Base-by-base conservation (phyloP, 306 rosid genomes). In the Glycine latifolia region DNA sequence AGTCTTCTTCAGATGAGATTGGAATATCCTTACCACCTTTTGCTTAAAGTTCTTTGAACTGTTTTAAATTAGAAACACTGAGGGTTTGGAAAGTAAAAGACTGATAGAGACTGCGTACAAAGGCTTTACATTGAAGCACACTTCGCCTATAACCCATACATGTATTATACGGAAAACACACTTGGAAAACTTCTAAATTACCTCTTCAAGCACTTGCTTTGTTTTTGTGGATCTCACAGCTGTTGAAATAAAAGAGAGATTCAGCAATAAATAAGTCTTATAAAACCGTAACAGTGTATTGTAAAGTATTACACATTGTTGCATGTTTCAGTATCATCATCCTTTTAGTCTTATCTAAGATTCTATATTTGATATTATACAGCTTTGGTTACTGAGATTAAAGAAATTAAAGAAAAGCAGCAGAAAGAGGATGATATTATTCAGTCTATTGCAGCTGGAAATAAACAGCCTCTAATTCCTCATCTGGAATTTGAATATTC, bases 311-410 rank as follows among this genome's bases (percentile, higher is more conserved):
- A 39, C 52, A 48, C 31, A 65, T 63, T 31, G 13, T 53, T 67
- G 12, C 54, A 48, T 33, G 10, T 67, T 71, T 72, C 43, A 14
- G 43, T 78, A 8, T 39, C 59, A 63, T 81, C 73, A 62, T 67
- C 46, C 17, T 74, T 65, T 41, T 87, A 39, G 50, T 68, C 66
- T 33, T 73, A 76, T 77, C 58, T 78, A 67, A 82, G 80, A 73
- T 53, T 82, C 44, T 52, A 4, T 76, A 61, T 73, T 60, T 50
- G 75, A 75, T 69, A 81, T 81, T 74, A n/a, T 66, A 71, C 91
- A 96, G 99, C 90, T 76, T 87, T 96, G 90, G 92, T 93, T 79
- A 79, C 94, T 61, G 99, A 93, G 87, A 96, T 96, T 84, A 96
- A 90, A 88, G 99, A 93, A 80, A 79, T 87, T 76, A 96, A 90